A percentile compares a stretch with the other conserved stretches of the same genome.
Conservation (phyloP, 176 grass and related monocot genomes). For the Chrysopogon serrulatus region DNA sequence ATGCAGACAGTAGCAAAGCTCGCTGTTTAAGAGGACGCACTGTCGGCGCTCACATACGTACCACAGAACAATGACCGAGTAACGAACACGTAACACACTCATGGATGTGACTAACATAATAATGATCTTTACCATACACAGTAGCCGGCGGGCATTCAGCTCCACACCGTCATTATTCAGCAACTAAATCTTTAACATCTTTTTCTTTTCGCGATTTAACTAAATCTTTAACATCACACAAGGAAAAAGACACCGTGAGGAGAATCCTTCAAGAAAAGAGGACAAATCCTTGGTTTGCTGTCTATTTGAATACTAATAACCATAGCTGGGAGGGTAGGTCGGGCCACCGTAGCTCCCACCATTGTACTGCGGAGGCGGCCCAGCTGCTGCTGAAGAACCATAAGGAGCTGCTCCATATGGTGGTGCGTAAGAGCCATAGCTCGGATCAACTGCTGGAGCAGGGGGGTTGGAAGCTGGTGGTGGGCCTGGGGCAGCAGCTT, state of each 20-base stretch:
- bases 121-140: background rate
- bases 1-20: background rate
- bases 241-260: background rate
- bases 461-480: constrained; percentile 27
- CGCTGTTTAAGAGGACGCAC: background rate
- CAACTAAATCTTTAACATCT: no score
- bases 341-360: constrained; percentile 37
- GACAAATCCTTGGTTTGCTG: background rate
- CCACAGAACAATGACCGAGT: background rate
- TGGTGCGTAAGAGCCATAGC: constrained; percentile 57
- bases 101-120: background rate
- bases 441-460: constrained; percentile 26
- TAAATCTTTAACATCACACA: background rate
- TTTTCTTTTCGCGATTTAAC: no score
- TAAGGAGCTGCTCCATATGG: constrained; percentile 54
- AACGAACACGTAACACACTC: background rate
- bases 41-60: background rate
- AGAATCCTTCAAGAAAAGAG: background rate
- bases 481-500: constrained; percentile 43
- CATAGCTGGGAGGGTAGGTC: constrained; percentile 64
- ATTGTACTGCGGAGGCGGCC: constrained; percentile 31
- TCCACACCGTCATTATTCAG: background rate
- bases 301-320: constrained; percentile 36
- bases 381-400: constrained; percentile 3
- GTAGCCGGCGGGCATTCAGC: background rate